Base-by-base conservation (phyloP, 2,329 filamentous ascomycete genomes). In the Paecilomyces variotii region DNA sequence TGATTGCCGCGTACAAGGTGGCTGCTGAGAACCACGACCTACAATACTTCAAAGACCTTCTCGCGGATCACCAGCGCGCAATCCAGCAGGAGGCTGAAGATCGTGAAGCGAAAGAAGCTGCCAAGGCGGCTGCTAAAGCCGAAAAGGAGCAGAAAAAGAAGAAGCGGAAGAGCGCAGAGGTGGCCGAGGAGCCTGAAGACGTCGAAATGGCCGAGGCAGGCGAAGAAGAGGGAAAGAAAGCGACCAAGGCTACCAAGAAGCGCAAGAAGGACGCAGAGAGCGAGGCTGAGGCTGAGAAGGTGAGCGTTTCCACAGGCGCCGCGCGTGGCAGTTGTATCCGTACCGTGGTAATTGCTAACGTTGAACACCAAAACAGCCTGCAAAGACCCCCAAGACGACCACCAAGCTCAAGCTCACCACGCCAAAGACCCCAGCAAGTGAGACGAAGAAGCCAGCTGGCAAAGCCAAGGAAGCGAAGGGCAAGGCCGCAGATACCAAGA, bases 21-120 rank as follows among this genome's bases (percentile, higher is more conserved):
- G 93, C 92, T 10, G 82, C 87, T 12, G 87, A 96, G 71, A 82
- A 86, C 56, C 84, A 96, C 67, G 84, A 89, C 57, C 78, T 99
- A 34, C 80, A 87, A 3, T 84, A 90, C 75, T 97, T 92, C 82
- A 96, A 97, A 79, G 82, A 85, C 11, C 80, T 97, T 62, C 82
- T 97, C 53, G 69, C 72, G 14, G 78, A 81, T 28, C 84, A 85
- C 66, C 79, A 86, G 63, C 75, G 80, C 59, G 82, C 83, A 12
- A 62, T 84, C 57, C 74, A 80, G 61, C 76, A 80, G 63, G 82
- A 84, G 59, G 79, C 81, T 49, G 83, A 87, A 64, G 87, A 87
- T 64, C 81, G 86, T 63, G 87, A 90, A 67, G 85, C 87, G 53
- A 76, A 82, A 57, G 78, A 83, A 55, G 83, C 83, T 6, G 83